Base-by-base conservation (phyloP, 345 rosid species). In the Hypericum androsaemum region DNA sequence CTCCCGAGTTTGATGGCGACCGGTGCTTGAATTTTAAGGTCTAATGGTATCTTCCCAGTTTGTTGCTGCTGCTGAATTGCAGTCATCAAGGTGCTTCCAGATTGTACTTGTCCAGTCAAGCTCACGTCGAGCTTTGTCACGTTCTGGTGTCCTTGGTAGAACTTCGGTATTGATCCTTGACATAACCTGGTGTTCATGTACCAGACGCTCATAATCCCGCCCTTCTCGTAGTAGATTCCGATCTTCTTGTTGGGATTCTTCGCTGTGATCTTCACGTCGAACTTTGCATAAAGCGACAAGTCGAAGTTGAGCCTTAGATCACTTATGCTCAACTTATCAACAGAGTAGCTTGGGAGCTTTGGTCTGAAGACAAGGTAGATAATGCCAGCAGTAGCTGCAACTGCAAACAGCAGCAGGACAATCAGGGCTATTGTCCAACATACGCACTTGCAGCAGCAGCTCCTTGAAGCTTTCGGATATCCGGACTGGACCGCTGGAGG, bases 41-140 rank as follows among this genome's bases (percentile, higher is more conserved):
- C 83, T 59, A 89, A 67, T 0, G 97, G 97, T 8, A 86, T 78
- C 6, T 71, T 67, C 50, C 97, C 94, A 2, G 94, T 80, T 60
- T 82, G 88, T 67, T 89, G 96, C 55, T 84, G 90, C 64, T 80
- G 74, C 61, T 89, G 94, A 62, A 89, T 47, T 28, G 94, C 95
- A 0, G 79, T 43, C 81, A 89, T 59, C 46, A 89, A 37, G 14
- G 76, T 80, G 71, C 62, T 83, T 6, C 95, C 97, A 5, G 64
- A 76, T 14, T 70, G 79, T 0, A 68, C 57, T 41, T 75, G 75
- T 28, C 97, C 96, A 0, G 69, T 76, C 43, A 89, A 53, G 35
- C 52, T 64, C 39, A 89, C 79, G 12, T 77, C 73, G 5, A 89
- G 72, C 58, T 75, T 82, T 6, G 94, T 89, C 39, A 77, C 66